A percentile compares a stretch with the other conserved stretches of the same genome.
These are phyloP conservation scores for Somion occarium DNA, from an alignment of 1,284 basidiomycete species.

Conservation along the genomic window DNA sequence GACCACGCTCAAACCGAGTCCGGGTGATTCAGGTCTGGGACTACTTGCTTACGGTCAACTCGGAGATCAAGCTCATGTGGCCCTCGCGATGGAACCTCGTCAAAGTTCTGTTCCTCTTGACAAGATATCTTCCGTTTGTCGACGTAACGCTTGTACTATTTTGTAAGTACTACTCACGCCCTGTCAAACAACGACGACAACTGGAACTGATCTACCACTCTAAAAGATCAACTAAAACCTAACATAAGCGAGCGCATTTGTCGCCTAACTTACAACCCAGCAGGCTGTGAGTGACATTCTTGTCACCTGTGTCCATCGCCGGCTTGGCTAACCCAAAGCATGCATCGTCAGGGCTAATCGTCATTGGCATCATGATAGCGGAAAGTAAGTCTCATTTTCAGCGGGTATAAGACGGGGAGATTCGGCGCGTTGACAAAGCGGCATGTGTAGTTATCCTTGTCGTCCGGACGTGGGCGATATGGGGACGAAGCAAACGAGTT, in stretches of 20 bases:
- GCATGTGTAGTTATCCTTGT: conserved; percentile 6
- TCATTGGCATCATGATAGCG: conserved; percentile 8
- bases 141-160: conserved; percentile 7
- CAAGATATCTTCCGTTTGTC: conserved; percentile 7
- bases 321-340: not conserved
- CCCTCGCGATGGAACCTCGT: conserved; percentile 4
- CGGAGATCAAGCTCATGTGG: conserved; percentile 8
- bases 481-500: conserved; percentile 6
- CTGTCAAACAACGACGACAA: no score
- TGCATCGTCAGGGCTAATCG: conserved; percentile 7
- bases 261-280: conserved; percentile 2
- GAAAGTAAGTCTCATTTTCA: conserved; percentile 8
- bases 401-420: no score
- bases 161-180: conserved; percentile 6
- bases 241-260: conserved; percentile 1
- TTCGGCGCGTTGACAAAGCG: no score
- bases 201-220: no score
- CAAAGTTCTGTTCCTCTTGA: conserved; percentile 9
- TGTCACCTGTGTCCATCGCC: not conserved
- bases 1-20: not conserved
- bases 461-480: conserved; percentile 11
- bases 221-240: conserved; percentile 6
- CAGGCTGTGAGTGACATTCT: conserved; percentile 6
- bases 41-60: conserved; percentile 8
- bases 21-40: conserved; percentile 5